These are phyloP conservation scores for Lenzites betulinus DNA, from an alignment of 768 basidiomycete species.

Conservation along the genomic window DNA sequence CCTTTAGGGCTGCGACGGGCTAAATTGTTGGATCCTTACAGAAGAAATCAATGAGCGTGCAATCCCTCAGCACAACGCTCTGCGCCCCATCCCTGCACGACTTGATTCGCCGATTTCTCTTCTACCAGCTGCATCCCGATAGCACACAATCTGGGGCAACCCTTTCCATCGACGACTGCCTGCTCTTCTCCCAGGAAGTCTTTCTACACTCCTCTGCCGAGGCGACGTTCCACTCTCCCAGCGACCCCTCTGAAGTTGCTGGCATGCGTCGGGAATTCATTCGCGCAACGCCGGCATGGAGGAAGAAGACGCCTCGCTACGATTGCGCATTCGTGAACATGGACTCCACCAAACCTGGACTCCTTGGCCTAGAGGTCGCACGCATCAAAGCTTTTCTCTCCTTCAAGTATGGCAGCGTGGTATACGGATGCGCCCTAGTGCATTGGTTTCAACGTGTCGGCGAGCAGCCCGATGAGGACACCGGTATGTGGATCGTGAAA, in stretches of 20 bases:
- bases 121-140: not conserved
- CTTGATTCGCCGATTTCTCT: not conserved
- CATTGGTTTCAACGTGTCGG: not conserved
- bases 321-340: not conserved
- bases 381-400: not conserved
- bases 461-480: slow-evolving; percentile 26
- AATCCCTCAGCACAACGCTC: slow-evolving; percentile 21
- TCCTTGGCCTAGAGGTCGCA: not conserved
- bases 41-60: no score
- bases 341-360: not conserved
- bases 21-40: no score
- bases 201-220: no score
- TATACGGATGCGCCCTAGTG: slow-evolving; percentile 25
- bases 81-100: not conserved
- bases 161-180: not conserved
- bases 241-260: not conserved
- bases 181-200: not conserved
- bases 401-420: not conserved
- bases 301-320: not conserved
- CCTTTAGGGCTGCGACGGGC: no score
- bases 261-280: not conserved
- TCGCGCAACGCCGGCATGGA: not conserved
- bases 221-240: not conserved
- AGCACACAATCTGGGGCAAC: not conserved
- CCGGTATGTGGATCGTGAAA: slow-evolving; percentile 32